phyloP scores from a whole-genome alignment of 495 filamentous ascomycete genomes.

The Penicillium desertorum region DNA sequence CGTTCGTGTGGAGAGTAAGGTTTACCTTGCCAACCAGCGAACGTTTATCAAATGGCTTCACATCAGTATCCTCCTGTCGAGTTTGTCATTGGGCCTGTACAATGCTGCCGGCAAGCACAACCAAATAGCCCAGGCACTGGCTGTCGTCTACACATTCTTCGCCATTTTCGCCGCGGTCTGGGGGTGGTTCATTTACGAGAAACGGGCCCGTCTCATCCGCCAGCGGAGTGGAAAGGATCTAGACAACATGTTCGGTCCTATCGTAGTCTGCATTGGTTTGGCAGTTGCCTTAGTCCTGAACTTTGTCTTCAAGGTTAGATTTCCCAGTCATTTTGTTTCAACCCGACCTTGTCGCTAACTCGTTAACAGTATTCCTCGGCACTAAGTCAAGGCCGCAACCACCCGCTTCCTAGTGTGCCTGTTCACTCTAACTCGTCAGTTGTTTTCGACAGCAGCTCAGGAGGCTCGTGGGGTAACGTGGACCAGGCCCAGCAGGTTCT shows the following conservation, averaged over 20 bases:
- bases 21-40: constrained; percentile 97
- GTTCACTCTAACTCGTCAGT: constrained; percentile 18
- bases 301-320: constrained; percentile 72
- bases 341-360: constrained; percentile 18
- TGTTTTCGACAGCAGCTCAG: constrained; percentile 11
- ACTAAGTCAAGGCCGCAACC: constrained; percentile 27
- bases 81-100: constrained; percentile 78
- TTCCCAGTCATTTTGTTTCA: not conserved
- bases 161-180: constrained; percentile 80
- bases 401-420: constrained; percentile 15
- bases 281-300: constrained; percentile 79
- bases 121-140: constrained; percentile 67
- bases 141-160: constrained; percentile 76
- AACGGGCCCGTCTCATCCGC: constrained; percentile 72
- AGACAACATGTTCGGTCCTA: constrained; percentile 79
- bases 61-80: constrained; percentile 79
- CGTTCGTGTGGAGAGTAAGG: constrained; percentile 89
- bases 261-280: constrained; percentile 79
- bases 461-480: constrained; percentile 18
- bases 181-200: constrained; percentile 82
- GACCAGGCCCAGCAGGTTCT: constrained; percentile 28
- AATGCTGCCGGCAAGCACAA: constrained; percentile 78
- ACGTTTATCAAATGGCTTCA: constrained; percentile 99
- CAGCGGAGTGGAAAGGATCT: constrained; percentile 87
- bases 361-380: constrained; percentile 34